phyloP scores from a whole-genome alignment of 108 stramenopile species.

The Seminavis robusta region DNA sequence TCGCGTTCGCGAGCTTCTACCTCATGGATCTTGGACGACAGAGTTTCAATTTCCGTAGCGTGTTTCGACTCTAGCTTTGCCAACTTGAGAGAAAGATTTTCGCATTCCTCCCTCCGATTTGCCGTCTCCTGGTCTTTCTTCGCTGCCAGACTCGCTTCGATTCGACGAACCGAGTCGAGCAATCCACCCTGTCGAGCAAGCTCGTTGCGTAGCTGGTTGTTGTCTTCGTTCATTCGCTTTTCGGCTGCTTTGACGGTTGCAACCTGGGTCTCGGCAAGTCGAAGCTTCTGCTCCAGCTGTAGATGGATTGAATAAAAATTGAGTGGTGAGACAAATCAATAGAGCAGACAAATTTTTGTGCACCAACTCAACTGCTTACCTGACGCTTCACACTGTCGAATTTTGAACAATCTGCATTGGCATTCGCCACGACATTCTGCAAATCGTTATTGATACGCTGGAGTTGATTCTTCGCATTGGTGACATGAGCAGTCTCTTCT shows the following conservation, averaged over 20 bases:
- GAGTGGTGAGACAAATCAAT: not conserved
- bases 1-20: constrained; percentile 38
- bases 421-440: constrained; percentile 46
- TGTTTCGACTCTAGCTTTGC: constrained; percentile 35
- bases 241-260: constrained; percentile 66
- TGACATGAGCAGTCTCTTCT: constrained; percentile 37
- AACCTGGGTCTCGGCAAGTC: constrained; percentile 54
- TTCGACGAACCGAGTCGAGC: constrained; percentile 67
- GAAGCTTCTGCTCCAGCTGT: constrained; percentile 43
- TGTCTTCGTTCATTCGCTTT: constrained; percentile 48
- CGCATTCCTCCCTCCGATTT: constrained; percentile 42
- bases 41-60: constrained; percentile 30
- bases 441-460: constrained; percentile 52
- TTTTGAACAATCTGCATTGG: constrained; percentile 40
- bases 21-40: constrained; percentile 47
- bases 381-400: constrained; percentile 50
- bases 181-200: constrained; percentile 66
- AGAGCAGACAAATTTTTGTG: not conserved
- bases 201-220: constrained; percentile 58
- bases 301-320: not conserved
- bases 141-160: constrained; percentile 70
- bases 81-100: constrained; percentile 24
- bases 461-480: constrained; percentile 40
- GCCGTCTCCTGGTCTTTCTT: constrained; percentile 56
- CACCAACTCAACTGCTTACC: not conserved